Evolutionary conservation across 2,329 filamentous ascomycete species (phyloP).

Genomic region (Chlorencoelia australis): DNA sequence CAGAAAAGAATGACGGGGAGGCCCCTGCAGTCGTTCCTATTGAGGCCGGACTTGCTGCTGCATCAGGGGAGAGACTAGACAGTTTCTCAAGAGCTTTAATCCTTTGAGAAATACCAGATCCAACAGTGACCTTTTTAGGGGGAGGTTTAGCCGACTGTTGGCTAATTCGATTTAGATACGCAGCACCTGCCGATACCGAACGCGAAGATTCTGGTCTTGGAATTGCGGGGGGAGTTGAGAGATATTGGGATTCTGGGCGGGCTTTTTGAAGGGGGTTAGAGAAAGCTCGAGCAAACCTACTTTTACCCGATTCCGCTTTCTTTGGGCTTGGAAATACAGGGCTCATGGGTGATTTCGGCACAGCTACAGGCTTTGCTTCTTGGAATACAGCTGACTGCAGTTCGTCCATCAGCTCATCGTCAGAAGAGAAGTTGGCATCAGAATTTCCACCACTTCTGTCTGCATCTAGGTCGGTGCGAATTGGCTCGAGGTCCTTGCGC

Average conservation of each 20-base stretch:
- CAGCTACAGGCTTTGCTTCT: slow-evolving; percentile 69
- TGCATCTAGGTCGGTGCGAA: slow-evolving; percentile 39
- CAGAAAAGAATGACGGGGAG: slow-evolving; percentile 47
- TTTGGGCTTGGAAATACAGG: slow-evolving; percentile 42
- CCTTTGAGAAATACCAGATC: slow-evolving; percentile 83
- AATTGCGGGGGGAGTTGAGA: slow-evolving; percentile 31
- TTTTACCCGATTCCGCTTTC: slow-evolving; percentile 12
- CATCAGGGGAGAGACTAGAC: slow-evolving; percentile 37
- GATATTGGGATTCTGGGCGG: slow-evolving; percentile 28
- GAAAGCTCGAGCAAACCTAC: slow-evolving; percentile 23
- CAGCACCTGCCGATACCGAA: slow-evolving; percentile 40
- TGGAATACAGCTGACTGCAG: slow-evolving; percentile 71
- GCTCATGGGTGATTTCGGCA: slow-evolving; percentile 75
- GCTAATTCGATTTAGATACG: slow-evolving; percentile 45
- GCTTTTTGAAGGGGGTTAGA: slow-evolving; percentile 29
- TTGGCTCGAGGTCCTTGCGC: slow-evolving; percentile 36
- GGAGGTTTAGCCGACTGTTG: slow-evolving; percentile 37
- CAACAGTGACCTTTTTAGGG: slow-evolving; percentile 67
- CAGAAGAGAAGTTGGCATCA: slow-evolving; percentile 48
- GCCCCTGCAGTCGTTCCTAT: slow-evolving; percentile 30
- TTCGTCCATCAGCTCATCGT: slow-evolving; percentile 78
- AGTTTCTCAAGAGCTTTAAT: slow-evolving; percentile 89
- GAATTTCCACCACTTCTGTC: slow-evolving; percentile 27
- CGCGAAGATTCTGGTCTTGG: slow-evolving; percentile 17
- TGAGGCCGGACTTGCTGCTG: slow-evolving; percentile 12